Evolutionary conservation across 2,329 filamentous ascomycete genomes (phyloP), one percentile per base, ranked within the genome.

Genomic region (Dactylellina haptotyla): DNA sequence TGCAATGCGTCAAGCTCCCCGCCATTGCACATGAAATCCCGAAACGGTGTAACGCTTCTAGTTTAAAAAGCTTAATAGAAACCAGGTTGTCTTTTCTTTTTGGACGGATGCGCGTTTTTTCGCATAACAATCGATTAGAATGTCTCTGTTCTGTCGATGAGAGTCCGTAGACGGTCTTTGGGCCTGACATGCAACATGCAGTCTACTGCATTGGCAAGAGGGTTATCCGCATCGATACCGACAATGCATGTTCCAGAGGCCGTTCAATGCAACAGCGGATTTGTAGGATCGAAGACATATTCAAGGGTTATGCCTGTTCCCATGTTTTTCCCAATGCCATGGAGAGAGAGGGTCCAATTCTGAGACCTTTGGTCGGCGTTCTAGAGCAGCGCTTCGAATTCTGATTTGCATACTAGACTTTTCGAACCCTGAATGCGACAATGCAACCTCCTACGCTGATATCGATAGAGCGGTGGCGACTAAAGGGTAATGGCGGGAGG

Each of bases 1-100:
- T 48, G 37, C 43, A 28, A 66, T 66, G 62, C 62, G 62, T 66
- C 63, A 53, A 34, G 32, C 51, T 51, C 12, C 56, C 37, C 50
- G 18, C 41, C 18, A 28, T 30, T 16, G 23, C 23, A 2, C 45
- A 53, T 18, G 16, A 30, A 45, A 54, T 30, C 28, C 37, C 61
- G 16, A 48, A 41, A 32, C 18, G 18, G 50, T 56, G 61, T 16
- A 53, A 16, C 30, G 16, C 26, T 57, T 50, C 14, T 56, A 30
- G 3, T 30, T 12, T 45, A 54, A 50, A 57, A 66, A 66, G 51
- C 62, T 66, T 66, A 46, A 37, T 28, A n/a, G 34, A 46, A 50
- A 65, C 34, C 53, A 58, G n/a, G 43, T 41, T 66, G 26, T 26
- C 30, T 30, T 54, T 54, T 39, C 28, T 54, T 39, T 37, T 54